Conservation (phyloP, 1,284 basidiomycete species). For the Trametes sp. region DNA sequence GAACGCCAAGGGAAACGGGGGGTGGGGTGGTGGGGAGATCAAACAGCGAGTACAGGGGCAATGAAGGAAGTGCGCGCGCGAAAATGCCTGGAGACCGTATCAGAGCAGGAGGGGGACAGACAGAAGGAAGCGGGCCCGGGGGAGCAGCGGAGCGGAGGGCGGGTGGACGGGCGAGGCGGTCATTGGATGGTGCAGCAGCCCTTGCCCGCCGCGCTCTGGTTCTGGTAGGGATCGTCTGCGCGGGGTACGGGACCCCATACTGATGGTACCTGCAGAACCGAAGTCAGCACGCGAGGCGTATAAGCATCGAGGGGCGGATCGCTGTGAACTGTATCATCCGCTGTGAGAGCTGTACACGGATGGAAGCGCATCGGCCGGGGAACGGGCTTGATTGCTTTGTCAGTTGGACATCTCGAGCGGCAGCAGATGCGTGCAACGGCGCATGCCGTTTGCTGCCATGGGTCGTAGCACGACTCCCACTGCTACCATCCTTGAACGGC, state of each 20-base stretch:
- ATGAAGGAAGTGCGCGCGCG: slow-evolving; percentile 14
- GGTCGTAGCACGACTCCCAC: neutral
- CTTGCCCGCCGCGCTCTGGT: slow-evolving; percentile 63
- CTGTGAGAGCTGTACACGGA: slow-evolving; percentile 47
- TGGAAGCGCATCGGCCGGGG: slow-evolving; percentile 14
- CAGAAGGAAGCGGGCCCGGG: slow-evolving; percentile 3
- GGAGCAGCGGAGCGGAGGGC: slow-evolving; percentile 4
- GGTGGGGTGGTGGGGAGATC: slow-evolving; percentile 5
- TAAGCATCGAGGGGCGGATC: slow-evolving; percentile 74
- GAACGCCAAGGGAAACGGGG: neutral
- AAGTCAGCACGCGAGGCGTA: slow-evolving; percentile 49
- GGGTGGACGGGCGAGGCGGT: slow-evolving; percentile 34
- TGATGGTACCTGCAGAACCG: slow-evolving; percentile 75
- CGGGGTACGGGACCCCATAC: slow-evolving; percentile 95
- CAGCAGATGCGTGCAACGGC: slow-evolving; percentile 51
- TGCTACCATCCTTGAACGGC: neutral
- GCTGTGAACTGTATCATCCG: slow-evolving; percentile 65
- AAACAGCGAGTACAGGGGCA: slow-evolving; percentile 17
- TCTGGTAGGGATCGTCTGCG: slow-evolving; percentile 89
- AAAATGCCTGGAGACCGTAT: slow-evolving; percentile 24
- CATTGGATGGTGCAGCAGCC: slow-evolving; percentile 66
- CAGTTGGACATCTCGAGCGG: neutral
- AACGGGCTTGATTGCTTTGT: neutral
- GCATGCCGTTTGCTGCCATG: neutral
- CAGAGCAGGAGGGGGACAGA: slow-evolving; percentile 22